These are phyloP conservation scores for Biscogniauxia mediterranea DNA, from an alignment of 2,329 filamentous ascomycete species.

Conservation along the genomic window DNA sequence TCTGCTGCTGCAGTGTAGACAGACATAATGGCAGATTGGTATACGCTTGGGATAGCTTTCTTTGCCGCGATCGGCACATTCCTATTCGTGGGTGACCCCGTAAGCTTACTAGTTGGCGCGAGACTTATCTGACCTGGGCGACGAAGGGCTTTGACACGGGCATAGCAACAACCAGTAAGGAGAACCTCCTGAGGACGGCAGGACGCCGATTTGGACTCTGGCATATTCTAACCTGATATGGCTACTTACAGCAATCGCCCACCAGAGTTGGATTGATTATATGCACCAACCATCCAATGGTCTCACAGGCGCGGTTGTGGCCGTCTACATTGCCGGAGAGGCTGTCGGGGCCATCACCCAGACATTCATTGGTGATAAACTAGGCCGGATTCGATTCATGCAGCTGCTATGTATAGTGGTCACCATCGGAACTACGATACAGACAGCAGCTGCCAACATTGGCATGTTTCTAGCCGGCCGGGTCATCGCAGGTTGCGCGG, in stretches of 20 bases:
- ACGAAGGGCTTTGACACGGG: conserved; percentile 57
- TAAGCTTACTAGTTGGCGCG: not conserved
- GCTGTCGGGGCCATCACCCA: conserved; percentile 53
- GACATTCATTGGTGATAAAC: conserved; percentile 51
- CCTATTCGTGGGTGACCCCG: not conserved
- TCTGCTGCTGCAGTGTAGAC: not conserved
- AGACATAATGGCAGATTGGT: not conserved
- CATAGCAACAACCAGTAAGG: conserved; percentile 56
- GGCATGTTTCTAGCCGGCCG: conserved; percentile 54
- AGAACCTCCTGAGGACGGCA: not conserved
- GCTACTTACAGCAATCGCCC: conserved; percentile 49
- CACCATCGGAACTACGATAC: conserved; percentile 52
- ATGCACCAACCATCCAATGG: conserved; percentile 55
- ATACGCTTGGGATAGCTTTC: not conserved
- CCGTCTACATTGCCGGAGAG: conserved; percentile 60
- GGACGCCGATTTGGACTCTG: not conserved
- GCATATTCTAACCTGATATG: conserved; percentile 1
- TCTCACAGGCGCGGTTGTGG: conserved; percentile 53
- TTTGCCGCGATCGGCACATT: not conserved
- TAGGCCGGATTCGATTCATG: conserved; percentile 54
- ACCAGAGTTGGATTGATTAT: conserved; percentile 58
- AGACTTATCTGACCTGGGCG: not conserved
- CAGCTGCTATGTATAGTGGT: conserved; percentile 52
- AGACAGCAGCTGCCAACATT: conserved; percentile 54
- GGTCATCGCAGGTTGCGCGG: conserved; percentile 43